Conservation (phyloP, 192 early-diverging fungal genomes). For the Coemansia sp. region DNA sequence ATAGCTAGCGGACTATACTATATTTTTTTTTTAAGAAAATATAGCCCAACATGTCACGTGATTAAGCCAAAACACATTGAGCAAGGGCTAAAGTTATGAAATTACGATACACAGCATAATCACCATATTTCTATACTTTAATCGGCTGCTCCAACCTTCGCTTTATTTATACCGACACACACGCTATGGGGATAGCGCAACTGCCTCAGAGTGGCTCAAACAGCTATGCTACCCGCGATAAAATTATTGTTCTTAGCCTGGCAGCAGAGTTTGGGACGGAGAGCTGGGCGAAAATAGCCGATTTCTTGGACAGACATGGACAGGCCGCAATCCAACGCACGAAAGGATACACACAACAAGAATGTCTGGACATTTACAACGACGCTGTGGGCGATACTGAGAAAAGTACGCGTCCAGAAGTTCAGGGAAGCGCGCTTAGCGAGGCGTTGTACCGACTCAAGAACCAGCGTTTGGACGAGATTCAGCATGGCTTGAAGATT, state of each 20-base stretch:
- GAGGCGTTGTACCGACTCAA: conserved; percentile 18
- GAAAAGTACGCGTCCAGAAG: no score
- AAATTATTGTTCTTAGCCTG: conserved; percentile 29
- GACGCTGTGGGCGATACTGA: conserved; percentile 1
- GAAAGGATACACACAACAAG: conserved; percentile 9
- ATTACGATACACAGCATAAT: no score
- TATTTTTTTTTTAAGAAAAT: no score
- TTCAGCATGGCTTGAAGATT: conserved; percentile 1
- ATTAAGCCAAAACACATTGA: no score
- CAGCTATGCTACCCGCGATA: conserved; percentile 32
- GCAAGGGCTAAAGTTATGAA: no score
- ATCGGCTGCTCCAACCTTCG: no score
- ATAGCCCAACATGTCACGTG: no score
- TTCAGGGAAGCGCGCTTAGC: conserved; percentile 2
- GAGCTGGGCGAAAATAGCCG: conserved; percentile 23
- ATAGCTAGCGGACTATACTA: no score
- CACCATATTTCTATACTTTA: no score
- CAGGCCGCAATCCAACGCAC: neutral
- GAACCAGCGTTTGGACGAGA: conserved; percentile 26
- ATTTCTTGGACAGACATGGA: conserved; percentile 3
- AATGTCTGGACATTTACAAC: conserved; percentile 29
- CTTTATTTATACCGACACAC: no score
- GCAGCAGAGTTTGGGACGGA: conserved; percentile 17
- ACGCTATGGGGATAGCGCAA: neutral
- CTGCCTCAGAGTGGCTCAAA: neutral